Evolutionary conservation across 2,329 filamentous ascomycete genomes (phyloP).

Genomic region (Fusarium acutatum): DNA sequence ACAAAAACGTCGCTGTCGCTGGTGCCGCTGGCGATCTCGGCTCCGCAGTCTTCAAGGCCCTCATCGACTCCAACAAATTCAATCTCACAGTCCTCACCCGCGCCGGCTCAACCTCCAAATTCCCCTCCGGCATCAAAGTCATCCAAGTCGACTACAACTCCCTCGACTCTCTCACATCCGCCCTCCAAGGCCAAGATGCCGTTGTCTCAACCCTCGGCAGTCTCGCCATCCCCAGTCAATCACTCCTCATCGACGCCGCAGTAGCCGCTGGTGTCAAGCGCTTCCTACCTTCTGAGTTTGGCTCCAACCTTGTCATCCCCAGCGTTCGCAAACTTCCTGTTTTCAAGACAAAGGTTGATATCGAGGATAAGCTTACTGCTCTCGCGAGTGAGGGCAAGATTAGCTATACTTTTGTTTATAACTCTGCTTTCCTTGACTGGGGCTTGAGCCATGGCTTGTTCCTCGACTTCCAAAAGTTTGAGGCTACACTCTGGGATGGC

Average conservation of each 20-base stretch:
- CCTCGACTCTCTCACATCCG: constrained; percentile 56
- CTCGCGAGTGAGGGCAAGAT: constrained; percentile 52
- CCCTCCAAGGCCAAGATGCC: constrained; percentile 65
- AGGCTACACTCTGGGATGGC: constrained; percentile 57
- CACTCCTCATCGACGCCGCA: constrained; percentile 64
- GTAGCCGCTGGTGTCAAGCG: constrained; percentile 67
- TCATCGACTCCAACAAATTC: constrained; percentile 46
- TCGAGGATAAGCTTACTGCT: constrained; percentile 52
- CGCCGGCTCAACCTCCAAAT: constrained; percentile 51
- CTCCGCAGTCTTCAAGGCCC: constrained; percentile 41
- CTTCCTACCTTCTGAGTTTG: constrained; percentile 69
- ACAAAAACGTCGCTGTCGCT: constrained; percentile 51
- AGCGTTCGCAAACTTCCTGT: constrained; percentile 56
- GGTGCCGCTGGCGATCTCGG: constrained; percentile 51
- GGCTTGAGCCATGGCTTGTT: constrained; percentile 53
- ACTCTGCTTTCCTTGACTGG: constrained; percentile 69
- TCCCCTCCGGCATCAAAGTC: constrained; percentile 43
- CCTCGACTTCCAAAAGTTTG: constrained; percentile 50
- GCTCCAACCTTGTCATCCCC: constrained; percentile 46
- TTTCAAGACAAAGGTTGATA: constrained; percentile 59
- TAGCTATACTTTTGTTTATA: constrained; percentile 64
- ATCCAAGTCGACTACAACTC: constrained; percentile 52
- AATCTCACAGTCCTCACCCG: constrained; percentile 49
- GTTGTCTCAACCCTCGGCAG: constrained; percentile 52
- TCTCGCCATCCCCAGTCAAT: constrained; percentile 51